Evolutionary conservation across 164 flowering plant genomes (phyloP), one percentile per base, ranked within the genome.

Genomic region (Vitis amurensis): DNA sequence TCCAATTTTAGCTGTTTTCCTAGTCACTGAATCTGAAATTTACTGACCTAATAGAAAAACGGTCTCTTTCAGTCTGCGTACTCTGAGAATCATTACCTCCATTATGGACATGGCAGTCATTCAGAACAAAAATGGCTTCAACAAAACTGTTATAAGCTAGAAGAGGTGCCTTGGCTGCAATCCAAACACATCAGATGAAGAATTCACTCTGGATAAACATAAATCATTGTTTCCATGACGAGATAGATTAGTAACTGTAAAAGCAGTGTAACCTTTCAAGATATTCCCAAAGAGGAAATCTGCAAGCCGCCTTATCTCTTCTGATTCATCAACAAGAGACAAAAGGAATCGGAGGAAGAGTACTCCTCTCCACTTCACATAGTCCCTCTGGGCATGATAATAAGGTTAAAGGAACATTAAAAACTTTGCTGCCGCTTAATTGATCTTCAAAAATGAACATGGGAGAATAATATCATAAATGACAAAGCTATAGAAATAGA

Each of bases 301-400:
- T 66, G 99, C 95, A 30, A 90, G 88, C 64, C 85, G 94, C 65
- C 88, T 76, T 29, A 96, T 96, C 85, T 89, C 90, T 72, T 88
- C 94, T 9, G 99, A 96, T 50, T 93, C 97, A 70, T 96, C 99
- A 61, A 91, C 98, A 51, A 96, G 92, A 50, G 92, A 87, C 51
- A 93, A 66, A 63, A 96, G 97, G 79, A 96, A 96, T 17, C 95
- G 80, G 60, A 93, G 95, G 78, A 96, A 96, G 62, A 96, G 90
- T 37, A 93, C 85, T 63, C 99, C 98, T 78, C 97, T 86, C 98
- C 99, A 96, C 79, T 96, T 96, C 59, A 96, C 99, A 78, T 96
- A 96, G 81, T 96, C 99, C 78, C 97, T 84, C 99, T 96, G 80
- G n/a, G 69, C 6, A 72, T 13, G 15, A 57, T 16, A 65, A 74